Evolutionary conservation across 495 filamentous ascomycete species (phyloP), one percentile per base, ranked within the genome.

Genomic region (Penicillium robsamsonii): DNA sequence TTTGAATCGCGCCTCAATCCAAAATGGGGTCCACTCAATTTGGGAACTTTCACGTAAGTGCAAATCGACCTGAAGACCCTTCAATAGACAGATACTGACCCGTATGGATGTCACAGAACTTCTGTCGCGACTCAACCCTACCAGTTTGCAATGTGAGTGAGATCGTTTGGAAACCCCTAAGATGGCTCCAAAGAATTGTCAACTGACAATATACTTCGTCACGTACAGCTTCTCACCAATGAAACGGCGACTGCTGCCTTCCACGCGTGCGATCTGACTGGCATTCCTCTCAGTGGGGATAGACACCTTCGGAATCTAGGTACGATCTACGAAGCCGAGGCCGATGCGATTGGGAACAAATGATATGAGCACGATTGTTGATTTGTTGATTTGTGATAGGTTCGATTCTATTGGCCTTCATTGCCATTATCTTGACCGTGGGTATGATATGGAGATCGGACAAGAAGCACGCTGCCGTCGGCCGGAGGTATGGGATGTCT

Each of bases 61-160:
- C 42, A 47, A 10, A 44, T 59, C 49, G 12, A 9, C 59, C 49
- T 57, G 42, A 40, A 55, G 50, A 51, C 27, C 44, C 13, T 24
- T 47, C 33, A 56, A 57, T 53, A 10, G 30, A 29, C 25, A 46
- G 43, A 56, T 46, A 55, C 59, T 73, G 48, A 70, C 58, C 33
- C 54, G 18, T 22, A 27, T 33, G 48, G 45, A 48, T 64, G 48
- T 62, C 58, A 70, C 64, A 96, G 89, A 78, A 94, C 75, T 96
- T 99, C 71, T 99, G 94, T 85, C 88, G 89, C 65, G 91, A 96
- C 77, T 92, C 92, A 59, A 97, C 93, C 59, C 80, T 99, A 66
- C 94, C 94, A 59, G 84, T 96, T 61, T 97, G 92, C 84, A 96
- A 96, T 82, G 93, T 97, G 83, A 59, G 93, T 86, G 53, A 40